Percentiles rank a stretch among this genome's conserved stretches.
These are phyloP conservation scores for Penicillium paneum DNA, from an alignment of 2,329 filamentous ascomycete species.

Conservation along the genomic window DNA sequence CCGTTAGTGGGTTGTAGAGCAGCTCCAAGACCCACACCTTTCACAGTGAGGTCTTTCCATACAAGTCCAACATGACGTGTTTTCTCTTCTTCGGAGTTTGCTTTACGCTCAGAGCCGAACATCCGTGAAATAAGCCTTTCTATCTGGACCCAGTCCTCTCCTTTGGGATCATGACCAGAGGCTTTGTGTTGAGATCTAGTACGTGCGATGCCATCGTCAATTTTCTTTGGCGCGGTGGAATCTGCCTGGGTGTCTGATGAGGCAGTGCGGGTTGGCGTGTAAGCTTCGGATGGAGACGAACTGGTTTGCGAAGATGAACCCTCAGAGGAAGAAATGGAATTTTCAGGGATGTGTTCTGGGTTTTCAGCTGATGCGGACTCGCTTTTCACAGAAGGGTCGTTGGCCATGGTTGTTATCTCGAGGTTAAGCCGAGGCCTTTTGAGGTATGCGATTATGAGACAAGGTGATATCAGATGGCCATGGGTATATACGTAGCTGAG, in stretches of 20 bases:
- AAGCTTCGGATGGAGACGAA: neutral
- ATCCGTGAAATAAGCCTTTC: conserved; percentile 63
- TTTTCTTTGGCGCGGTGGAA: conserved; percentile 1
- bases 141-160: conserved; percentile 34
- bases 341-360: neutral
- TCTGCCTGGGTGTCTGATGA: conserved; percentile 1
- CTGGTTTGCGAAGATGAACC: conserved; percentile 1
- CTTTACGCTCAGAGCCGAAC: conserved; percentile 64
- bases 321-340: neutral
- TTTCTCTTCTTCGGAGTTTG: conserved; percentile 66
- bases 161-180: conserved; percentile 19
- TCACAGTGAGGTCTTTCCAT: conserved; percentile 68
- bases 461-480: neutral
- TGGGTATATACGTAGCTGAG: neutral
- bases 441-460: neutral
- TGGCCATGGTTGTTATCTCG: neutral
- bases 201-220: conserved; percentile 17
- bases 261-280: conserved; percentile 12
- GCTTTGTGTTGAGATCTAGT: conserved; percentile 29
- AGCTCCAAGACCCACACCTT: conserved; percentile 65
- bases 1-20: conserved; percentile 56
- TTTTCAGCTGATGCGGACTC: neutral
- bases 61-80: conserved; percentile 67
- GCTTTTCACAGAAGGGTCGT: neutral
- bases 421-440: neutral